Conservation (phyloP, 1,284 basidiomycete species). For the Boletus sp. region DNA sequence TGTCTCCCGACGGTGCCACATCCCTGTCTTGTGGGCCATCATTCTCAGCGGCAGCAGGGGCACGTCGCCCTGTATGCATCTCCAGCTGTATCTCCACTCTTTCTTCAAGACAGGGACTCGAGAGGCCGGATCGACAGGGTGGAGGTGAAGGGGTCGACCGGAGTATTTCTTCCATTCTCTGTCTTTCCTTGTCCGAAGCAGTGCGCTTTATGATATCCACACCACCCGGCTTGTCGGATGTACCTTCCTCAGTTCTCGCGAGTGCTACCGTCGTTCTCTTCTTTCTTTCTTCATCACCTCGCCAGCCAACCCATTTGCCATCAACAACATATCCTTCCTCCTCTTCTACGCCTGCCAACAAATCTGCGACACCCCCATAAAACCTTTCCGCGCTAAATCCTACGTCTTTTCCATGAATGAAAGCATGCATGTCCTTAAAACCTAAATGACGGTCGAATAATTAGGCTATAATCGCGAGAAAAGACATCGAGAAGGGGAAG, state of each 20-base stretch:
- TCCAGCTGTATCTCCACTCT: not conserved
- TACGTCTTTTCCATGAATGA: conserved; percentile 84
- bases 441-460: conserved; percentile 11
- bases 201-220: conserved; percentile 10
- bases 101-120: conserved; percentile 7
- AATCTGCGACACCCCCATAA: conserved; percentile 77
- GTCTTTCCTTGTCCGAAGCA: conserved; percentile 26
- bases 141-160: conserved; percentile 5
- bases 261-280: conserved; percentile 2
- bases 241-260: conserved; percentile 2
- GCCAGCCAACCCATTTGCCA: conserved; percentile 19
- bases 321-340: conserved; percentile 33
- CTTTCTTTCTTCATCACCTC: conserved; percentile 18
- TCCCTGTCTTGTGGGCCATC: not conserved
- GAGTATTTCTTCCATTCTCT: conserved; percentile 27
- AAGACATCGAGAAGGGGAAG: not conserved
- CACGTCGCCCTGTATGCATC: not conserved
- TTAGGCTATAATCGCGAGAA: not conserved
- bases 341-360: conserved; percentile 69
- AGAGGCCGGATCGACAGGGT: conserved; percentile 1
- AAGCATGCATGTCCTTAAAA: conserved; percentile 54
- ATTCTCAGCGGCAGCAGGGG: not conserved
- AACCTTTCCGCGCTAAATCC: conserved; percentile 86
- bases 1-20: not conserved
- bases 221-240: not conserved